Evolutionary conservation across 2,329 filamentous ascomycete genomes (phyloP).

Genomic region (Hypomyces rosellus): DNA sequence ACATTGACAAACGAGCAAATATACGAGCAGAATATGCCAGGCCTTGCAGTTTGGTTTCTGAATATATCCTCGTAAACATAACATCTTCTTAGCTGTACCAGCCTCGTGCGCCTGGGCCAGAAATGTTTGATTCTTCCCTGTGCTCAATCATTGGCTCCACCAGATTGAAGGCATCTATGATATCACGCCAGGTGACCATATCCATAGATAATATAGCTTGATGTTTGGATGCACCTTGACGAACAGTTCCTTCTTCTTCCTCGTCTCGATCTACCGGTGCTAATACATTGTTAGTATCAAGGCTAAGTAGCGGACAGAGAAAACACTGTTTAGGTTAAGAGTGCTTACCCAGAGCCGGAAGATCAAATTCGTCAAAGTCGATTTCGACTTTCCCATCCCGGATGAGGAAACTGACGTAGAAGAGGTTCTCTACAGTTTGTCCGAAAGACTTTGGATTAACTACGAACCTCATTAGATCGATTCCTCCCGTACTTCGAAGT

Average conservation of each 20-base stretch:
- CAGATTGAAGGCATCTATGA: conserved; percentile 72
- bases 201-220: conserved; percentile 88
- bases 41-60: not conserved
- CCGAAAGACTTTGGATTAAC: conserved; percentile 87
- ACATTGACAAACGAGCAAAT: not conserved
- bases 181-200: conserved; percentile 72
- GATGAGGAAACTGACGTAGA: conserved; percentile 92
- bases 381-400: conserved; percentile 75
- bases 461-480: conserved; percentile 79
- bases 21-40: no score
- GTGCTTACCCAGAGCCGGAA: conserved; percentile 74
- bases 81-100: conserved; percentile 56
- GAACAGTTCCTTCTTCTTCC: conserved; percentile 38
- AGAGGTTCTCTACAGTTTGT: conserved; percentile 93
- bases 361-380: conserved; percentile 61
- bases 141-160: conserved; percentile 79
- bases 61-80: not conserved
- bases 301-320: not conserved
- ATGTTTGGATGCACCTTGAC: conserved; percentile 57
- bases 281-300: conserved; percentile 17
- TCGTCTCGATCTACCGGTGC: conserved; percentile 36
- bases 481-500: conserved; percentile 61
- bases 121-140: conserved; percentile 52
- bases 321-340: not conserved
- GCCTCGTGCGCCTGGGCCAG: conserved; percentile 49